Evolutionary conservation across 106 monocot species (phyloP).

Genomic region (Allium sativum): DNA sequence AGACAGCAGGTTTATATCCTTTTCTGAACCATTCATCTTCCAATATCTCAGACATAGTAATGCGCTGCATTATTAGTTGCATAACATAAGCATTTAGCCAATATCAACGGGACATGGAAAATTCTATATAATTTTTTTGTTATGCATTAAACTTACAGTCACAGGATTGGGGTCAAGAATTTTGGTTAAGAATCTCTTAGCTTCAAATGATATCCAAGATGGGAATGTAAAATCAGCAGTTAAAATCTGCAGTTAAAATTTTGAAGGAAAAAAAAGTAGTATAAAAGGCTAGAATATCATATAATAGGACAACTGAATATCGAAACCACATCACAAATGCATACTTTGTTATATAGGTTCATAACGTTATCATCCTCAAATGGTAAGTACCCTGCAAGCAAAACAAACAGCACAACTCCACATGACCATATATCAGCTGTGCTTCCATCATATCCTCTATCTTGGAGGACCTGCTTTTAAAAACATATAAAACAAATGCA

Average conservation of each 20-base stretch:
- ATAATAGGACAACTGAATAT: neutral
- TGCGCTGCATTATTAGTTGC: constrained; percentile 28
- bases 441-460: constrained; percentile 80
- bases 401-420: constrained; percentile 79
- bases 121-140: neutral
- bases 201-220: constrained; percentile 70
- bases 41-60: constrained; percentile 47
- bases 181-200: constrained; percentile 53
- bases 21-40: constrained; percentile 68
- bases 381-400: constrained; percentile 94
- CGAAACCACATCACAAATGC: constrained; percentile 1
- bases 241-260: constrained; percentile 45
- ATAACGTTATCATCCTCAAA: constrained; percentile 83
- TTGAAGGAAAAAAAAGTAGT: neutral
- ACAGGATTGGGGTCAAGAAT: constrained; percentile 81
- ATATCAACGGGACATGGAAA: neutral
- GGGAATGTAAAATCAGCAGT: constrained; percentile 66
- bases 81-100: neutral
- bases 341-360: constrained; percentile 76
- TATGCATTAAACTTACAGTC: constrained; percentile 31
- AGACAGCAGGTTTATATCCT: constrained; percentile 43
- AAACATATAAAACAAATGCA: neutral
- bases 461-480: constrained; percentile 44
- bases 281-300: neutral
- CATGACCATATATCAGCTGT: constrained; percentile 92